Conservation (phyloP, 495 filamentous ascomycete genomes). For the Podospora sp. region DNA sequence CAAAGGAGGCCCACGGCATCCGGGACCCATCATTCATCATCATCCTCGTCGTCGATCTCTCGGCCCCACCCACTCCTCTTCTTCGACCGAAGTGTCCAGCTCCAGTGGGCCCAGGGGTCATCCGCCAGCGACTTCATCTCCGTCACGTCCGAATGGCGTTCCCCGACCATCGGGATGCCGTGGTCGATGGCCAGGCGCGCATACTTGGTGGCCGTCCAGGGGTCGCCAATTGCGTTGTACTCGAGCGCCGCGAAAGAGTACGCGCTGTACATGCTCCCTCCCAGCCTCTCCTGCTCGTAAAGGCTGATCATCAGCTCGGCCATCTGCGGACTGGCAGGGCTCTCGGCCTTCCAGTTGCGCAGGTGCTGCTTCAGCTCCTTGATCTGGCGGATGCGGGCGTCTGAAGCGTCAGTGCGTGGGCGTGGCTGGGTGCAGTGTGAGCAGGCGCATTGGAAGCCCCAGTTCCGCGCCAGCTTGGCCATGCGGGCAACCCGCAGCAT, state of each 20-base stretch:
- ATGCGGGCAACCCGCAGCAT: slow-evolving; percentile 32
- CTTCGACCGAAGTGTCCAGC: slow-evolving; percentile 33
- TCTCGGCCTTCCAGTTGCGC: slow-evolving; percentile 30
- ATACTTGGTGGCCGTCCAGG: slow-evolving; percentile 41
- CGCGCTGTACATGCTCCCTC: slow-evolving; percentile 40
- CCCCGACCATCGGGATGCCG: slow-evolving; percentile 41
- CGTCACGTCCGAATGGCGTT: slow-evolving; percentile 30
- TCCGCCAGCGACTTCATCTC: slow-evolving; percentile 37
- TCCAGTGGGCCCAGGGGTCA: slow-evolving; percentile 41
- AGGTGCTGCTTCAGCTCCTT: slow-evolving; percentile 31
- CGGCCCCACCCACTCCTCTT: slow-evolving; percentile 24
- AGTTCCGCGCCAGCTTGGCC: slow-evolving; percentile 33
- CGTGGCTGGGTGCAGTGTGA: slow-evolving; percentile 32
- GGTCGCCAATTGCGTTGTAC: slow-evolving; percentile 42
- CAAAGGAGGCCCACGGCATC: no score
- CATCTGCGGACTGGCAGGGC: slow-evolving; percentile 35
- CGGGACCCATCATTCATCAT: slow-evolving; percentile 13
- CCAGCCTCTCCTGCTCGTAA: slow-evolving; percentile 42
- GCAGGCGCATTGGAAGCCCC: slow-evolving; percentile 48
- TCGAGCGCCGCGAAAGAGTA: slow-evolving; percentile 44
- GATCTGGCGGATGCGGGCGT: slow-evolving; percentile 38
- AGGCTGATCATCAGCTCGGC: slow-evolving; percentile 42
- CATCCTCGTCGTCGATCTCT: slow-evolving; percentile 24
- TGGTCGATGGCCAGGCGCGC: slow-evolving; percentile 39
- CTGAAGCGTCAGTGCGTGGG: slow-evolving; percentile 34